These are phyloP conservation scores for Sphagnum contortum DNA, from an alignment of 225 moss, liverwort and hornwort species.

Conservation along the genomic window DNA sequence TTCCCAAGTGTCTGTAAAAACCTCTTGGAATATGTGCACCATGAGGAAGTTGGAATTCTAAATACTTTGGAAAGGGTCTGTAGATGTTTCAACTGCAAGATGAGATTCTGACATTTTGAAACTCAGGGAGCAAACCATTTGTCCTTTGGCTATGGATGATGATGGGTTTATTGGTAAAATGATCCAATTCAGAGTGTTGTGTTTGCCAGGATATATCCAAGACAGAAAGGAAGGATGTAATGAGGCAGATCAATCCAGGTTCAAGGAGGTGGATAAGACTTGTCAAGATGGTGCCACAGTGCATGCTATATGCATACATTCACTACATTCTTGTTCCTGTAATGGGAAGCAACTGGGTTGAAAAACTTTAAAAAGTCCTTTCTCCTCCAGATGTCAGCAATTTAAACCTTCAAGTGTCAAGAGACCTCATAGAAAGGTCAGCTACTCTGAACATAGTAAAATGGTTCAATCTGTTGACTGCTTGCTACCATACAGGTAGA, in stretches of 20 bases:
- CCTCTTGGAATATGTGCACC: too few relatives aligned
- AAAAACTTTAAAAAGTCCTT: slow-evolving; percentile 8
- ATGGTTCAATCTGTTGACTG: not conserved
- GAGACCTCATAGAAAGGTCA: slow-evolving; percentile 18
- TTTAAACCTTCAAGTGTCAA: slow-evolving; percentile 3
- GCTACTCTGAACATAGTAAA: not conserved
- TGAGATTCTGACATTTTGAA: too few relatives aligned
- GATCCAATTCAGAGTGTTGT: not conserved
- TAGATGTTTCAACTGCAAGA: too few relatives aligned
- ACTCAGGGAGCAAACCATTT: too few relatives aligned
- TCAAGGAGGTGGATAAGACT: slow-evolving; percentile 12
- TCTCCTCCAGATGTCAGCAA: slow-evolving; percentile 20
- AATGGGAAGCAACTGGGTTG: slow-evolving; percentile 17
- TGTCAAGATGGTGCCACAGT: slow-evolving; percentile 6
- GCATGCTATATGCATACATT: slow-evolving; percentile 21
- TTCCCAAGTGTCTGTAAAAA: too few relatives aligned
- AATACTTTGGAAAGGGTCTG: too few relatives aligned
- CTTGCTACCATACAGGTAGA: not conserved
- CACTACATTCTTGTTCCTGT: slow-evolving; percentile 10
- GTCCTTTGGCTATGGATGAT: too few relatives aligned
- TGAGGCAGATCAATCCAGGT: slow-evolving; percentile 7
- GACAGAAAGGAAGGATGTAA: slow-evolving; percentile 9
- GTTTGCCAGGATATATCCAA: slow-evolving; percentile 10
- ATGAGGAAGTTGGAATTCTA: too few relatives aligned
- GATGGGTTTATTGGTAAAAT: not conserved